Evolutionary conservation across 2,329 filamentous ascomycete genomes (phyloP), one percentile per base, ranked within the genome.

Genomic region (Apiospora kogelbergensis): DNA sequence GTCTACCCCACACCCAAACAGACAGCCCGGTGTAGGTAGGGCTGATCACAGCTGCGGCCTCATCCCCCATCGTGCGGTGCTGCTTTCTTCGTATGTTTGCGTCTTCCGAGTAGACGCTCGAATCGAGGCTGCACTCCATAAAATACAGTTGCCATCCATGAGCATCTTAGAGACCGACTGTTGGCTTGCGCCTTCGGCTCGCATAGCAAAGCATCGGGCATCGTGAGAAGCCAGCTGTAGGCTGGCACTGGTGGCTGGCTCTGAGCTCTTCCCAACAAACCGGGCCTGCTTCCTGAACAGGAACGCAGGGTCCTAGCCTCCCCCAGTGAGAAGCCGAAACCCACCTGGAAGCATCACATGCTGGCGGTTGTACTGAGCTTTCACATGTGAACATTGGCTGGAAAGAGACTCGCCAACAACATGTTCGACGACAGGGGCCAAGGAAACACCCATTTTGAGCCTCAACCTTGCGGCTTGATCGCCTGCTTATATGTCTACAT

Each of bases 241-340:
- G n/a, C n/a, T 26, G 37, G 30, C n/a, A 17, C 30, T 60, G 53
- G 37, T 37, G 53, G 53, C 37, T n/a, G 53, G 53, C 26, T 60
- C 30, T 37, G 53, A n/a, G 53, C 63, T 45, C 63, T 45, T 65
- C 63, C 63, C 63, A 65, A 65, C 63, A 65, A 65, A 65, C 63
- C 63, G 63, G 63, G 41, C 30, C 41, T 44, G 41, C 24, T 64
- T 65, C 63, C 63, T 65, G 41, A 65, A 65, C 26, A 45, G 63
- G 63, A 30, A 65, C 24, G 63, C 44, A 65, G 44, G 24, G 30
- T 44, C 41, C 63, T 37, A 45, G 41, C 24, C 63, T 33, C 63
- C 22, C 63, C 44, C 63, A 45, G 63, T 17, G 33, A 45, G 63
- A 65, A 45, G n/a, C 24, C 41, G 63, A 65, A 45, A 33, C 24